Evolutionary conservation across 225 moss, liverwort and hornwort genomes (phyloP).

Genomic region (Marchantia polymorpha): DNA sequence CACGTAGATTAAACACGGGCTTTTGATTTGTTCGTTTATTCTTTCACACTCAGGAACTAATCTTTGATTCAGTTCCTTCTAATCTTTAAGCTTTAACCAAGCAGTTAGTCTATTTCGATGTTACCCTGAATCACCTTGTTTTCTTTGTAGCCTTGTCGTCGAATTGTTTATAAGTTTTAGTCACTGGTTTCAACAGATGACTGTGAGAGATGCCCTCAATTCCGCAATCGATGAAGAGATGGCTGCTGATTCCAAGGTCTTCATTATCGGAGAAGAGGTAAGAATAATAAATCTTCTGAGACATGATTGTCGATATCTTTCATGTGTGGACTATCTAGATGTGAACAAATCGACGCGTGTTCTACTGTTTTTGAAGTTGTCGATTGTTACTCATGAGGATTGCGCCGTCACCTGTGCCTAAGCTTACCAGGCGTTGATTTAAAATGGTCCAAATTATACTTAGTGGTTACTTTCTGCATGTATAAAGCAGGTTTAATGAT

Average conservation of each 20-base stretch:
- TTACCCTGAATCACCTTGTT: neutral
- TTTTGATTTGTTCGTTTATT: neutral
- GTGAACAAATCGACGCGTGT: too few species aligned
- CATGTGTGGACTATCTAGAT: too few species aligned
- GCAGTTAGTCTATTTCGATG: neutral
- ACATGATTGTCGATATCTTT: too few species aligned
- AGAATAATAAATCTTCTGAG: neutral
- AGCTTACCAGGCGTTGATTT: too few species aligned
- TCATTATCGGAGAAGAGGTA: slow-evolving; percentile 51
- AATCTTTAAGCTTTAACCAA: neutral
- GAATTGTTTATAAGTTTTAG: neutral
- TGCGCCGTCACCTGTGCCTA: too few species aligned
- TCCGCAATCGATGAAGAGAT: slow-evolving; percentile 57
- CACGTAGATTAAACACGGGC: too few species aligned
- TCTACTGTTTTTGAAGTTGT: too few species aligned
- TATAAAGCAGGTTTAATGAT: too few species aligned
- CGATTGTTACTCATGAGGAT: too few species aligned
- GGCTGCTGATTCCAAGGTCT: slow-evolving; percentile 47
- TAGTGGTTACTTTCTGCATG: too few species aligned
- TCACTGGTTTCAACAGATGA: slow-evolving; percentile 31
- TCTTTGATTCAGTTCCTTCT: neutral
- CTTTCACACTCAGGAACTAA: neutral
- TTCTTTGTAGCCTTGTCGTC: neutral
- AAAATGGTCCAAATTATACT: too few species aligned
- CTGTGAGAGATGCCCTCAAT: slow-evolving; percentile 48